These are phyloP conservation scores for Scutellaria baicalensis DNA, from an alignment of 257 asterid species.

Conservation along the genomic window DNA sequence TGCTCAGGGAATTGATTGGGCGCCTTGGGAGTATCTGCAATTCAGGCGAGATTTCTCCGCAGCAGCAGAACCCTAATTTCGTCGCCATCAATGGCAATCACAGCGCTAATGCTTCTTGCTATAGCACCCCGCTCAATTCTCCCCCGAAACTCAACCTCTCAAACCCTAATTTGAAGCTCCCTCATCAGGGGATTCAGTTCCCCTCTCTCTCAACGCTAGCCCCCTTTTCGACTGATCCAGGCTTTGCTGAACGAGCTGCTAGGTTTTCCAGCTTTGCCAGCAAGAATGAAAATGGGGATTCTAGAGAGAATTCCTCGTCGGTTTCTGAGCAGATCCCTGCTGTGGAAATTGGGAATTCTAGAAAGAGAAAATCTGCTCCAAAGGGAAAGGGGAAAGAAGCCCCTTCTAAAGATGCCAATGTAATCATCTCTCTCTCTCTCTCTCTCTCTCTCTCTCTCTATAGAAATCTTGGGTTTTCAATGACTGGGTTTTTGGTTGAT, in stretches of 20 bases:
- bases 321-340: constrained; percentile 58
- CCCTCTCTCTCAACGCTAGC: constrained; percentile 25
- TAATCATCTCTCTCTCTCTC: not conserved
- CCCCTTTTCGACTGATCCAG: constrained; percentile 59
- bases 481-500: not conserved
- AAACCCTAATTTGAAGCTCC: constrained; percentile 22
- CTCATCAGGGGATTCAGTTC: constrained; percentile 17
- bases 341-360: constrained; percentile 34
- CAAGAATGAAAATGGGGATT: constrained; percentile 43
- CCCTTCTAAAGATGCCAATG: constrained; percentile 35
- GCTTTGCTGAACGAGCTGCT: constrained; percentile 68
- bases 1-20: constrained; percentile 66
- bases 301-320: constrained; percentile 74
- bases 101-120: constrained; percentile 46
- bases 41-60: constrained; percentile 56
- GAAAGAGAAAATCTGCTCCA: constrained; percentile 62
- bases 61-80: constrained; percentile 13
- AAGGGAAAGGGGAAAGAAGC: constrained; percentile 57
- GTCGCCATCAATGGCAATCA: not conserved
- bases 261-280: constrained; percentile 57
- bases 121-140: constrained; percentile 63
- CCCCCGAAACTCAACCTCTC: constrained; percentile 71
- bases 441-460: not conserved
- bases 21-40: constrained; percentile 62
- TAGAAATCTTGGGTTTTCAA: no score